Conservation (phyloP, 768 basidiomycete genomes). For the Hericium coralloides region DNA sequence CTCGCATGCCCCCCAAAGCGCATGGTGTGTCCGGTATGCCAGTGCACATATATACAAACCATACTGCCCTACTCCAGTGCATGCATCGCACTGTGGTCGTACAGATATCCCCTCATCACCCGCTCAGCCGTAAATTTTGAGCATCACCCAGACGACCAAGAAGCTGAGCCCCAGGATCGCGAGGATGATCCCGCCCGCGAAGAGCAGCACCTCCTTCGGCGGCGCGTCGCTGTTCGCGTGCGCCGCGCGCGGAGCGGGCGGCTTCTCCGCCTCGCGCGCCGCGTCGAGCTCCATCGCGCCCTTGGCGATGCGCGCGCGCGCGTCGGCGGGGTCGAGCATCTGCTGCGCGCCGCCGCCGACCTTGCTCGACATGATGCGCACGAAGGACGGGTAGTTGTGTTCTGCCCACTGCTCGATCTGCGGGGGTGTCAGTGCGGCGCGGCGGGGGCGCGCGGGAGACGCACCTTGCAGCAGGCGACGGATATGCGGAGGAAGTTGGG, state of each 20-base stretch:
- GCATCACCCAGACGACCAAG: constrained; percentile 10
- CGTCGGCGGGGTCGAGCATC: constrained; percentile 41
- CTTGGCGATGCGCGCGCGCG: constrained; percentile 44
- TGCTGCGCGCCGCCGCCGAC: not conserved
- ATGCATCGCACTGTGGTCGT: too few relatives aligned
- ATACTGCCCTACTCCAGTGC: too few relatives aligned
- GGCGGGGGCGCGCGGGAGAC: constrained; percentile 13
- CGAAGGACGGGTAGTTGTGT: constrained; percentile 88
- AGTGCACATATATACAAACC: not conserved
- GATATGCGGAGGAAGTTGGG: constrained; percentile 81
- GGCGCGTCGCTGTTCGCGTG: constrained; percentile 10
- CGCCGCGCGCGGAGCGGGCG: not conserved
- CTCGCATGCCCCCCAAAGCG: too few relatives aligned
- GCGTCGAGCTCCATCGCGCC: constrained; percentile 31
- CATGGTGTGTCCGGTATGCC: not conserved
- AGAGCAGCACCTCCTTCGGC: constrained; percentile 17
- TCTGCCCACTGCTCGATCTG: constrained; percentile 94
- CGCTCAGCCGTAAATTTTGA: constrained; percentile 8
- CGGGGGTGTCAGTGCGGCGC: constrained; percentile 8
- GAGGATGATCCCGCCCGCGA: constrained; percentile 12
- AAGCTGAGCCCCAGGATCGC: constrained; percentile 11
- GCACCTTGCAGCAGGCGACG: constrained; percentile 76
- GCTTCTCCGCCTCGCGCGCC: constrained; percentile 7
- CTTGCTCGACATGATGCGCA: constrained; percentile 28
- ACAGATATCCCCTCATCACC: not conserved